Base-by-base conservation (phyloP, 495 filamentous ascomycete species). In the Xylaria cubensis region DNA sequence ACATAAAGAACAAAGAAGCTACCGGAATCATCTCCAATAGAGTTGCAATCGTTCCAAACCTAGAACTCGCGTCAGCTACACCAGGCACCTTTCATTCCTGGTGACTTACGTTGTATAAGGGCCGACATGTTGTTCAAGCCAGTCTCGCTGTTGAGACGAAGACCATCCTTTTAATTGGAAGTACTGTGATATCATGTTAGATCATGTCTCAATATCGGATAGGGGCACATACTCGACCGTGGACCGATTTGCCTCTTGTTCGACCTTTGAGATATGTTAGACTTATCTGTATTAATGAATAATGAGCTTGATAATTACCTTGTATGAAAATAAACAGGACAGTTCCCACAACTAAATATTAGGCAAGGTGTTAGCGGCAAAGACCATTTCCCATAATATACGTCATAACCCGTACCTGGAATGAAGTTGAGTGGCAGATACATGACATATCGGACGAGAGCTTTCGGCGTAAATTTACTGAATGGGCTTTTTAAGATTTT, bases 371-470 rank as follows among this genome's bases (percentile, higher is more conserved):
- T 67, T 7, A 67, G 65, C 34, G 12, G 4, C 0, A 29, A 24
- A 42, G 1, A 44, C 8, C 9, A 15, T 0, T 34, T 17, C 41
- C 19, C 17, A 32, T 72, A n/a, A 19, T 24, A 17, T 15, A 4
- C 4, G 3, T 41, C 7, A 36, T 53, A 13, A 55, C 19, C 6
- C 78, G 51, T 84, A 85, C 83, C 80, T 51, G 96, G 96, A 53
- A 99, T 92, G 70, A 97, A 91, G 80, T 97, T 98, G 63, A 98
- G 84, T 15, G 96, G 95, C n/a, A 98, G 83, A 75, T 94, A 92
- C 51, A 93, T 78, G n/a, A 94, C 79, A 74, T 93, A 93, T 55
- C 92, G 83, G 9, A 97, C 77, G 17, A 97, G 64, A 3, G 89
- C 87, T 72, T 85, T 86, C 4, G 90, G 88, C 1, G 86, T 90